Evolutionary conservation across 805 yeast genomes (phyloP).

Genomic region (Candida boleticola): DNA sequence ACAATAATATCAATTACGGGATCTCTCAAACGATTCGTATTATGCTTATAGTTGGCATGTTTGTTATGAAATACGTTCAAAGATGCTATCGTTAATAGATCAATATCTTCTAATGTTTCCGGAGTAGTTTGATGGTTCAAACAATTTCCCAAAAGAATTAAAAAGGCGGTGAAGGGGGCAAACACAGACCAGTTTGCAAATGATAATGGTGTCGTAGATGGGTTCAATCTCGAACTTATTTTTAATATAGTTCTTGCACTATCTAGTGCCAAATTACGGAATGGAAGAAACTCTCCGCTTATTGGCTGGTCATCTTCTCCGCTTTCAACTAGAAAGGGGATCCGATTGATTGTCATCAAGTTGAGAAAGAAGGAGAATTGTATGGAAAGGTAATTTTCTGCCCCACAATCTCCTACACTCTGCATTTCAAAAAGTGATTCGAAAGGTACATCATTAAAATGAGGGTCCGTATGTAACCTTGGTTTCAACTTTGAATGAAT

Average conservation of each 20-base stretch:
- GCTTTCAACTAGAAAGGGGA: slow-evolving; percentile 22
- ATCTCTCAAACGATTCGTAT: slow-evolving; percentile 14
- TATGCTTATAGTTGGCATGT: not conserved
- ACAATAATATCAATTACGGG: slow-evolving; percentile 17
- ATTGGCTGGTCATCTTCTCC: slow-evolving; percentile 4
- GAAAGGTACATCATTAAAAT: slow-evolving; percentile 13
- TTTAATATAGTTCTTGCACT: slow-evolving; percentile 37
- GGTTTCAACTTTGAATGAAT: slow-evolving; percentile 24
- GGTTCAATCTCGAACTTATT: slow-evolving; percentile 20
- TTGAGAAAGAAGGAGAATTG: slow-evolving; percentile 35
- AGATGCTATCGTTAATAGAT: not conserved
- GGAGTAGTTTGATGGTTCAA: slow-evolving; percentile 18
- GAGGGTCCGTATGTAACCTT: slow-evolving; percentile 30
- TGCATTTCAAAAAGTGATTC: not conserved
- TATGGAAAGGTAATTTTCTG: slow-evolving; percentile 18
- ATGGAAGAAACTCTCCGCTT: slow-evolving; percentile 13
- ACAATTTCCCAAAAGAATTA: slow-evolving; percentile 25
- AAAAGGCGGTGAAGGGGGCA: slow-evolving; percentile 32
- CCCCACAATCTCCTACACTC: not conserved
- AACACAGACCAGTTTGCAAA: slow-evolving; percentile 31
- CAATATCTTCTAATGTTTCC: not conserved
- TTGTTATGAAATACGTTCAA: not conserved
- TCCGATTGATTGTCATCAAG: slow-evolving; percentile 34
- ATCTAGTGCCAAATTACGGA: slow-evolving; percentile 29
- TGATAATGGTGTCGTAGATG: slow-evolving; percentile 18